These are phyloP conservation scores for Fomes fomentarius DNA, from an alignment of 1,284 basidiomycete species.

Conservation along the genomic window DNA sequence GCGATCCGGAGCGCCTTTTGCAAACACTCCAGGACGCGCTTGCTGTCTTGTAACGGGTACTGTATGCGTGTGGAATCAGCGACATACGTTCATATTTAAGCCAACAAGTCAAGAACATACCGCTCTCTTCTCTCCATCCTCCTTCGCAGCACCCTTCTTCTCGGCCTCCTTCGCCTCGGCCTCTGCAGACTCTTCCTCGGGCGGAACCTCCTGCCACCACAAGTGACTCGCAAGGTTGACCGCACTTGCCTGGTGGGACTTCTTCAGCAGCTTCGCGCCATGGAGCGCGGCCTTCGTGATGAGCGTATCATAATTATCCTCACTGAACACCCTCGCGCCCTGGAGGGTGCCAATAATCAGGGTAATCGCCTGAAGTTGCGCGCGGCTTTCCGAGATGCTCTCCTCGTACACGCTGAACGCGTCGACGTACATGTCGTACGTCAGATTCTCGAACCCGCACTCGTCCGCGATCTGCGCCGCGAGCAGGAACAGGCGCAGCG, in stretches of 20 bases:
- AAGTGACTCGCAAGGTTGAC: conserved; percentile 94
- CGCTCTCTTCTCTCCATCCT: conserved; percentile 57
- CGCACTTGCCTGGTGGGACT: conserved; percentile 93
- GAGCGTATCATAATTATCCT: conserved; percentile 93
- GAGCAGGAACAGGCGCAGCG: conserved; percentile 91
- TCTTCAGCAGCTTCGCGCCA: conserved; percentile 92
- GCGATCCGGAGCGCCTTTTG: conserved; percentile 94
- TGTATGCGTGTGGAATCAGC: conserved; percentile 33
- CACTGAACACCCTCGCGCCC: conserved; percentile 82
- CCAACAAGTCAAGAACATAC: conserved; percentile 44
- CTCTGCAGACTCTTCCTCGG: conserved; percentile 38
- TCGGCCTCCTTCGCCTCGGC: conserved; percentile 37
- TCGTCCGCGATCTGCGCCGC: conserved; percentile 92
- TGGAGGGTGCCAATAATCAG: conserved; percentile 89
- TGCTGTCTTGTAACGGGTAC: conserved; percentile 91
- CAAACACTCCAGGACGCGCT: conserved; percentile 92
- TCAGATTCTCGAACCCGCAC: conserved; percentile 90
- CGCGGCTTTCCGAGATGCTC: conserved; percentile 89
- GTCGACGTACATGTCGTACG: conserved; percentile 95
- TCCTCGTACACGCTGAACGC: conserved; percentile 97
- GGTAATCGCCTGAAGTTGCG: conserved; percentile 92
- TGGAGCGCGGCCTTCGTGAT: conserved; percentile 96
- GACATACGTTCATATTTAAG: too few species aligned
- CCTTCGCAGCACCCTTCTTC: conserved; percentile 43
- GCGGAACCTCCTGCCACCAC: conserved; percentile 87